phyloP scores from a whole-genome alignment of 202 grass and related monocot genomes.

The Schoenoplectus triqueter region DNA sequence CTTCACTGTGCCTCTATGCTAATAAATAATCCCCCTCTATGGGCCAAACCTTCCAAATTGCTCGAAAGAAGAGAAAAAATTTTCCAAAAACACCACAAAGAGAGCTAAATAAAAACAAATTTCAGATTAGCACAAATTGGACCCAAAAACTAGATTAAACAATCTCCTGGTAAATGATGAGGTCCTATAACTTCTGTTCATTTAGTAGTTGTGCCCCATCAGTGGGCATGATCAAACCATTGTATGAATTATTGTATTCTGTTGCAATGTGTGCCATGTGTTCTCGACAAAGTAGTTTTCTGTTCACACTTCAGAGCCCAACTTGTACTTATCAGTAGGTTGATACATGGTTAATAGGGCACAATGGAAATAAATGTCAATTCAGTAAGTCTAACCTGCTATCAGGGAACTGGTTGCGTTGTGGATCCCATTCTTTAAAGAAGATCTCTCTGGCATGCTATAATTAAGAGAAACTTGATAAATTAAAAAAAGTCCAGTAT shows the following conservation, averaged over 20 bases:
- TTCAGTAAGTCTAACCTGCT: slow-evolving; percentile 57
- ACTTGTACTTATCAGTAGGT: not conserved
- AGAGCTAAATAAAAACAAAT: not conserved
- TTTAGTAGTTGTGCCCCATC: not conserved
- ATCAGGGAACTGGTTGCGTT: slow-evolving; percentile 77
- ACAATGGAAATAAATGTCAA: not conserved
- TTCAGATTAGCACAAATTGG: not conserved
- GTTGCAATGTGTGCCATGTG: not conserved
- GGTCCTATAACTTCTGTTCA: too few species aligned
- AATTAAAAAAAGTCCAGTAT: not conserved
- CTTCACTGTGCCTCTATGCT: not conserved
- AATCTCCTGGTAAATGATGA: too few species aligned
- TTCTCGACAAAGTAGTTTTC: not conserved
- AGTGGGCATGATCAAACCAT: not conserved
- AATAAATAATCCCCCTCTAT: not conserved
- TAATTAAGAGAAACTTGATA: slow-evolving; percentile 44
- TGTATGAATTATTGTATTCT: not conserved
- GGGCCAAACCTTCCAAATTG: not conserved
- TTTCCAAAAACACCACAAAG: not conserved
- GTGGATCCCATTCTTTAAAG: slow-evolving; percentile 97
- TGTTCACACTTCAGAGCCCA: not conserved
- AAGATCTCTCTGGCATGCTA: slow-evolving; percentile 87
- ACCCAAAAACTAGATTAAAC: too few species aligned
- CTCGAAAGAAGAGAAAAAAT: not conserved
- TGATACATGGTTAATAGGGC: slow-evolving; percentile 5